Base-by-base conservation (phyloP, 495 filamentous ascomycete species). In the Neurospora sp. region DNA sequence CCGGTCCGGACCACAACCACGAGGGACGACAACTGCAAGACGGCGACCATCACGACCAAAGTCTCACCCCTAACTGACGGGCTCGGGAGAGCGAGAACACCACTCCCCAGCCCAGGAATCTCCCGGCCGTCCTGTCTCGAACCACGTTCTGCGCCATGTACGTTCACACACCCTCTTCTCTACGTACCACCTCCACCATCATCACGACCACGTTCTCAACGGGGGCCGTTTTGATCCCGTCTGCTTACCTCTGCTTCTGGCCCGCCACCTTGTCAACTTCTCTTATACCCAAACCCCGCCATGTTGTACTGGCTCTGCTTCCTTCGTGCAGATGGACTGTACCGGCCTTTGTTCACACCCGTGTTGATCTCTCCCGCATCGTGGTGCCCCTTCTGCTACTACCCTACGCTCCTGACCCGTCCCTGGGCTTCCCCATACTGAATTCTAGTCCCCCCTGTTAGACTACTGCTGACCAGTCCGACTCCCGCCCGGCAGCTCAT, bases 381-480 rank as follows among this genome's bases (percentile, higher is more conserved):
- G 76, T 79, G 81, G 81, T 78, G 75, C 81, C 78, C 76, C 76
- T 83, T 78, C 83, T 85, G 83, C 82, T 82, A 77, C 80, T 76
- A 79, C 73, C 75, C 77, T 73, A 79, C 77, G 80, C 82, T 83
- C 78, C 81, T 84, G 78, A 35, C 80, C 76, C 79, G 77, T 81
- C 77, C 81, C 79, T 82, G 70, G 77, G 75, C 76, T 74, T 78
- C 82, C 78, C 81, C 81, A 82, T 78, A 83, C 72, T 76, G 75
- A 82, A 82, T 76, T 80, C 75, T 75, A 76, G 81, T 79, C 81
- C 83, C 83, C 82, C 80, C 81, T 80, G 83, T 81, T 78, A 79
- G 82, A 82, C 81, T 83, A 80, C 82, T 82, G 81, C 79, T 80
- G 78, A 75, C 79, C 75, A 79, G 74, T 78, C 70, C 75, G 72